These are phyloP conservation scores for Clathrospora elynae DNA, from an alignment of 2,329 filamentous ascomycete genomes.

Conservation along the genomic window DNA sequence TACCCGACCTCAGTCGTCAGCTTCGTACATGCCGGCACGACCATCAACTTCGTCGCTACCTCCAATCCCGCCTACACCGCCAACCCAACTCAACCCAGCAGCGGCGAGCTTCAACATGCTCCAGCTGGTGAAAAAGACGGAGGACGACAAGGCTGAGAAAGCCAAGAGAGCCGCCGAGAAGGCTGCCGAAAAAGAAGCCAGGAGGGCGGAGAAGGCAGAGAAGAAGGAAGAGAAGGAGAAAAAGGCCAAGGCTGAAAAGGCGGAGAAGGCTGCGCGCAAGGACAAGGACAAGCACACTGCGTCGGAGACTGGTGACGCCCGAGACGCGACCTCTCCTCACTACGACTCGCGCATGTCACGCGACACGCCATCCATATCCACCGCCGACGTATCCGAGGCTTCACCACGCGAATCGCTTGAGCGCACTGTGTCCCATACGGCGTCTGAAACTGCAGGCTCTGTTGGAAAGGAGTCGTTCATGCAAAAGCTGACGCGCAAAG, in stretches of 20 bases:
- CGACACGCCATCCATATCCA: conserved; percentile 53
- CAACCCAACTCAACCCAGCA: conserved; percentile 73
- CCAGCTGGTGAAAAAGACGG: conserved; percentile 35
- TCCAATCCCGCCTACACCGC: conserved; percentile 54
- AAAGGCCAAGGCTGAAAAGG: conserved; percentile 44
- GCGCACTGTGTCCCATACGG: conserved; percentile 45
- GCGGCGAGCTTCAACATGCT: conserved; percentile 78
- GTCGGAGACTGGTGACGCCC: conserved; percentile 30
- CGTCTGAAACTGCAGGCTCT: conserved; percentile 41
- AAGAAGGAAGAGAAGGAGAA: conserved; percentile 48
- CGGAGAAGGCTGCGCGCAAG: conserved; percentile 42
- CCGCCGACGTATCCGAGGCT: conserved; percentile 40
- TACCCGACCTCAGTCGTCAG: conserved; percentile 68
- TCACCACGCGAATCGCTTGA: conserved; percentile 51
- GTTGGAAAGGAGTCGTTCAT: conserved; percentile 55
- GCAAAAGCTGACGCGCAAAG: conserved; percentile 57
- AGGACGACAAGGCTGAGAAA: conserved; percentile 43
- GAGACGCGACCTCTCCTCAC: conserved; percentile 35
- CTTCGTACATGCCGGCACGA: conserved; percentile 52
- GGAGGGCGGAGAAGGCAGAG: conserved; percentile 38
- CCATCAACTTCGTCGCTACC: conserved; percentile 23
- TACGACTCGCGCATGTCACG: conserved; percentile 48
- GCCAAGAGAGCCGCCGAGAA: conserved; percentile 39
- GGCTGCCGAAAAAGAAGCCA: conserved; percentile 47
- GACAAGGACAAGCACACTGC: conserved; percentile 39